A percentile compares a stretch with the other conserved stretches of the same genome.
These are phyloP conservation scores for Kluyveromyces lactis DNA, from an alignment of 805 yeast genomes.

Conservation along the genomic window DNA sequence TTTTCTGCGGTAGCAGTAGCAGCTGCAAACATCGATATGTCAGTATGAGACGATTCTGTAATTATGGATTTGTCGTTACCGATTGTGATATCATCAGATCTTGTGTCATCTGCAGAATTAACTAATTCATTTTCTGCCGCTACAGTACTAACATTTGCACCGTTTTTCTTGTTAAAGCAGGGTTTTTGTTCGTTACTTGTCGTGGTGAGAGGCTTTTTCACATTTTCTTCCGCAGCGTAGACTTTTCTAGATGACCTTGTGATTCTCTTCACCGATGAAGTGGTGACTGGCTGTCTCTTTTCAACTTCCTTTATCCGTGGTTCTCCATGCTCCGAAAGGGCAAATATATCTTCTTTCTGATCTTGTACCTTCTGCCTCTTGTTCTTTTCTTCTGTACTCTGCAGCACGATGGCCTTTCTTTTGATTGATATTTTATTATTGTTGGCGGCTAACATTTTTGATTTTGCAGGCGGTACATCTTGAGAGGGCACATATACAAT, in stretches of 20 bases:
- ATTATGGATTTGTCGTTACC: background rate
- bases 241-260: too few species aligned
- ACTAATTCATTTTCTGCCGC: too few species aligned
- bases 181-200: too few species aligned
- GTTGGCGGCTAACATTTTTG: background rate
- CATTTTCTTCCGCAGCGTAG: too few species aligned
- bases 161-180: conserved; percentile 1
- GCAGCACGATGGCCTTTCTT: conserved; percentile 3
- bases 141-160: too few species aligned
- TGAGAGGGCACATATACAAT: conserved; percentile 17
- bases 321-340: background rate
- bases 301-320: too few species aligned
- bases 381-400: conserved; percentile 3
- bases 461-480: conserved; percentile 5
- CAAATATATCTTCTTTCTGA: background rate
- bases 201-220: too few species aligned
- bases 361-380: background rate
- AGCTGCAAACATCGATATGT: conserved; percentile 4
- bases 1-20: background rate
- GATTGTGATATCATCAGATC: background rate
- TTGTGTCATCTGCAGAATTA: background rate
- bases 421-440: background rate
- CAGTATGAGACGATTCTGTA: conserved; percentile 1
- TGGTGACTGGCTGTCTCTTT: too few species aligned
- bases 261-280: too few species aligned